phyloP scores from a whole-genome alignment of 164 flowering plant species.

The Magnolia kwangsiensis region DNA sequence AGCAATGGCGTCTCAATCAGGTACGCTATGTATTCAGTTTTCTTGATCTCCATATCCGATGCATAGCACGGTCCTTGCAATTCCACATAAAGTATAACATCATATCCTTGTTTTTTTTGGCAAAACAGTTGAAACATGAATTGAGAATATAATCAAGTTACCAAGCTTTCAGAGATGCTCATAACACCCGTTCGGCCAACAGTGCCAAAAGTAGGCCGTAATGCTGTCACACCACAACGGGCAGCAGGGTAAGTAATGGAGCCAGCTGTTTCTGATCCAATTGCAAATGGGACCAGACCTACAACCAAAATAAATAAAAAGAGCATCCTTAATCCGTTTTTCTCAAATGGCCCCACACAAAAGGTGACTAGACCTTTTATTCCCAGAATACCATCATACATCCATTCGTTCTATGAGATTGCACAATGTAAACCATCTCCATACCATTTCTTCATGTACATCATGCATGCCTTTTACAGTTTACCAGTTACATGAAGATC shows the following conservation, averaged over 20 bases:
- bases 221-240: conserved; percentile 88
- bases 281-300: conserved; percentile 95
- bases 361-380: no score
- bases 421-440: no score
- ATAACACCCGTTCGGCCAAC: conserved; percentile 90
- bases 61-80: no score
- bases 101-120: background rate
- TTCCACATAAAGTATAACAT: no score
- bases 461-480: background rate
- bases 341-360: background rate
- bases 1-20: no score
- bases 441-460: background rate
- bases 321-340: background rate
- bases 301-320: background rate
- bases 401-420: no score
- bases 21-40: no score
- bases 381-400: no score
- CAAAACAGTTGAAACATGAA: background rate
- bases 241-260: conserved; percentile 86
- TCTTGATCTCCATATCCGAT: no score
- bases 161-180: conserved; percentile 96
- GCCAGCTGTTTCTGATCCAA: conserved; percentile 95
- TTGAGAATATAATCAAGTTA: conserved; percentile 19
- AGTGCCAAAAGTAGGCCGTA: conserved; percentile 86
- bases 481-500: background rate